Percentiles rank a stretch among this genome's conserved stretches.
These are phyloP conservation scores for Peronospora destructor DNA, from an alignment of 352 stramenopile genomes.

Conservation along the genomic window DNA sequence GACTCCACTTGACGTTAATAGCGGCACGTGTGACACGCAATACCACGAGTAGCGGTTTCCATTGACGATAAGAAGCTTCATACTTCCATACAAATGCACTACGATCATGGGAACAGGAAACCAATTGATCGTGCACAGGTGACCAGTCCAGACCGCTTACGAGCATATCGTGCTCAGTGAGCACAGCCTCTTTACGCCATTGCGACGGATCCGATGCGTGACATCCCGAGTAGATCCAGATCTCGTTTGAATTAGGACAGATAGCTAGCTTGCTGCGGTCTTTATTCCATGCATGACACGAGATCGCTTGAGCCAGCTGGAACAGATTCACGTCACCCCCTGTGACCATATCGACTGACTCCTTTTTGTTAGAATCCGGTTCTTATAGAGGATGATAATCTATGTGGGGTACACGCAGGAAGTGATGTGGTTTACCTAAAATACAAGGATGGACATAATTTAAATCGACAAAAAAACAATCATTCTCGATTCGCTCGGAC, in stretches of 20 bases:
- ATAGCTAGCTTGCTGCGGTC: constrained; percentile 86
- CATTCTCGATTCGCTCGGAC: not conserved
- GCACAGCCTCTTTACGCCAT: constrained; percentile 81
- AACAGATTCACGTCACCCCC: constrained; percentile 55
- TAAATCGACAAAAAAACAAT: not conserved
- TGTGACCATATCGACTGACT: constrained; percentile 25
- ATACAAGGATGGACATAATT: not conserved
- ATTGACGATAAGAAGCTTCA: constrained; percentile 74
- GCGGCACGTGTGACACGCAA: constrained; percentile 88
- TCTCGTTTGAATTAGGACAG: constrained; percentile 90
- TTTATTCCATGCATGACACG: constrained; percentile 90
- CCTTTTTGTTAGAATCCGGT: constrained; percentile 5
- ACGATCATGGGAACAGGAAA: constrained; percentile 92
- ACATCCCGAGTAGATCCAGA: constrained; percentile 89
- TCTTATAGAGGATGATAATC: constrained; percentile 20
- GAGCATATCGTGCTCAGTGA: constrained; percentile 90
- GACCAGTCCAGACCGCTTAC: constrained; percentile 91
- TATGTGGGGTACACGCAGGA: not conserved
- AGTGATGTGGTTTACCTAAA: not conserved
- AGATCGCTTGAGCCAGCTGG: constrained; percentile 78
- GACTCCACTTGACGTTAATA: constrained; percentile 91
- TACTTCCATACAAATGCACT: constrained; percentile 94
- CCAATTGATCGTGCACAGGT: constrained; percentile 88
- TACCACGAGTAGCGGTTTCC: constrained; percentile 89
- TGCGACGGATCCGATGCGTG: constrained; percentile 63